Base-by-base conservation (phyloP, 2,329 filamentous ascomycete genomes). In the Neofusicoccum cordaticola region DNA sequence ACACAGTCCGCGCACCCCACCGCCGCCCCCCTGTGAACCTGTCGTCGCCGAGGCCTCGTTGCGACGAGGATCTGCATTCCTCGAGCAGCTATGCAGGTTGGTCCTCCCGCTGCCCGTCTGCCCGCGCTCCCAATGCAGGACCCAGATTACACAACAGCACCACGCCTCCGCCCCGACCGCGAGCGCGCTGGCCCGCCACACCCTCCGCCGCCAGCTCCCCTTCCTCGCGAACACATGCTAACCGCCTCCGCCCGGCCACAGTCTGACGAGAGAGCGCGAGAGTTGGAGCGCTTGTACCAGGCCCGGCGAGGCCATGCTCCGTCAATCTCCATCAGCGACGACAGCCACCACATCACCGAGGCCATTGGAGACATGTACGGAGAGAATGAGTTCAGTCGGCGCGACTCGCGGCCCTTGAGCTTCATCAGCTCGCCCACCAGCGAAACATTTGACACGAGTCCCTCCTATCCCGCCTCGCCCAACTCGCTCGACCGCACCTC, bases 301-400 rank as follows among this genome's bases (percentile, higher is more conserved):
- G 77, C 80, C 70, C 80, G 83, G 67, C 81, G 84, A 72, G 84
- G 85, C 69, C 86, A 88, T 79, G 80, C 79, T 69, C 82, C 86
- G 67, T 84, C 88, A 70, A 80, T 88, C 67, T 88, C 86, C 70
- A 89, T 96, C 76, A 95, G 91, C 77, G 93, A 97, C 79, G 90
- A 93, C 67, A 92, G 86, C 79, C 92, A 97, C 80, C 93, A 97
- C 85, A 92, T 97, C 75, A 97, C 93, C 64, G 93, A 97, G 78
- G 90, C 92, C 66, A 96, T 97, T 78, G 92, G 92, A 61, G 93
- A 93, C 71, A 86, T 96, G 79, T 97, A 97, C 79, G 91, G 90
- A 72, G 90, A 92, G 73, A 86, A 88, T 69, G 86, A 91, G 71
- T 79, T 84, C 70, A 79, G 74, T 67, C 82, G 79, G 70, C 80